phyloP scores from a whole-genome alignment of 2,329 filamentous ascomycete genomes.

The Blumeria hordei region DNA sequence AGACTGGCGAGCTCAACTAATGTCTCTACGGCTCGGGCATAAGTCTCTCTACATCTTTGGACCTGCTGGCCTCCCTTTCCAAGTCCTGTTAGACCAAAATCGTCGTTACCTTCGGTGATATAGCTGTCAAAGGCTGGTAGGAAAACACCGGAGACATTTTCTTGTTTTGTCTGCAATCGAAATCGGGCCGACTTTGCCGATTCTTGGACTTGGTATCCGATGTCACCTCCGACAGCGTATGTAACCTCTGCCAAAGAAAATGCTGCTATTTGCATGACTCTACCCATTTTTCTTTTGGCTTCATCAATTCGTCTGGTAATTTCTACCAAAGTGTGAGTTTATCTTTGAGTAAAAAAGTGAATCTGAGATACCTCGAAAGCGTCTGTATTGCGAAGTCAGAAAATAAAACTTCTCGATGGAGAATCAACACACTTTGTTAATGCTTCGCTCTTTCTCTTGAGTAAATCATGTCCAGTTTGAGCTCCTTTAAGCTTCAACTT shows the following conservation, averaged over 20 bases:
- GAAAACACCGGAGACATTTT: constrained; percentile 94
- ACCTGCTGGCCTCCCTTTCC: constrained; percentile 97
- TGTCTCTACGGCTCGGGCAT: constrained; percentile 84
- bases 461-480: constrained; percentile 71
- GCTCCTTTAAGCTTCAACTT: constrained; percentile 93
- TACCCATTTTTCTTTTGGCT: constrained; percentile 96
- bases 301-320: constrained; percentile 95
- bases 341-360: background rate
- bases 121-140: constrained; percentile 86
- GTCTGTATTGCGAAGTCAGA: constrained; percentile 25
- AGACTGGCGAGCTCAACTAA: constrained; percentile 84
- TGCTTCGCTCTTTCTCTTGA: constrained; percentile 96
- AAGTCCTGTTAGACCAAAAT: constrained; percentile 85
- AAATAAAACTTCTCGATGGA: background rate
- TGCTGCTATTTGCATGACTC: constrained; percentile 96
- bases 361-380: constrained; percentile 53
- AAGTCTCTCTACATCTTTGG: constrained; percentile 82
- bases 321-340: constrained; percentile 27
- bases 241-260: constrained; percentile 95
- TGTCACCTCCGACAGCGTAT: constrained; percentile 86
- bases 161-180: constrained; percentile 80
- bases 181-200: constrained; percentile 84
- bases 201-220: constrained; percentile 93
- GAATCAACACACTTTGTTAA: constrained; percentile 56
- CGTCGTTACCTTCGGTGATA: constrained; percentile 68